These are phyloP conservation scores for Helicostylum pulchrum DNA, from an alignment of 192 early-diverging fungal species.

Conservation along the genomic window DNA sequence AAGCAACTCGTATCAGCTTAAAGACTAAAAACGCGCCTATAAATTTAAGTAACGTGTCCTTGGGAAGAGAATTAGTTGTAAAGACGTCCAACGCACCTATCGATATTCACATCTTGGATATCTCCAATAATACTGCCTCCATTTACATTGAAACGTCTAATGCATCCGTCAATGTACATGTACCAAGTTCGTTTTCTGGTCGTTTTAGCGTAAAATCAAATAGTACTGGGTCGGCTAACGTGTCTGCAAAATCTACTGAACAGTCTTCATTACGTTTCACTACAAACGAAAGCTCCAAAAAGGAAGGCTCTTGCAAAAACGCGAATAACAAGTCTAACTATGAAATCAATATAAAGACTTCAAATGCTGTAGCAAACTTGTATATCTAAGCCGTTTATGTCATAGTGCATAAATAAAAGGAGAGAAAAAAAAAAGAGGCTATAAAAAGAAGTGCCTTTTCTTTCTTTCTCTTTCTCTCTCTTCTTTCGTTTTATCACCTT, in stretches of 20 bases:
- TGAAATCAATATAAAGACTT: slow-evolving; percentile 5
- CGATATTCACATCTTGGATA: slow-evolving; percentile 11
- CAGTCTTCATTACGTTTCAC: neutral
- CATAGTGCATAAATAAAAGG: no score
- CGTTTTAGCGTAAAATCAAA: neutral
- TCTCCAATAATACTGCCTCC: neutral
- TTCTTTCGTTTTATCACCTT: neutral
- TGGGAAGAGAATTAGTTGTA: neutral
- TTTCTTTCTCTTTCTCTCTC: neutral
- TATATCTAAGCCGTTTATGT: neutral
- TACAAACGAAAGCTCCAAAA: neutral
- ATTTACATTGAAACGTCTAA: neutral
- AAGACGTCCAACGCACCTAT: slow-evolving; percentile 1
- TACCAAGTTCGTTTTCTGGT: slow-evolving; percentile 9
- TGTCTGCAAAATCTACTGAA: neutral
- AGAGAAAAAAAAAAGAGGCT: no score
- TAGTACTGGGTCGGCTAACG: neutral
- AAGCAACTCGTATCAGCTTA: neutral
- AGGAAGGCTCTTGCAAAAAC: slow-evolving; percentile 1
- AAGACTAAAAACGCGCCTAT: slow-evolving; percentile 6
- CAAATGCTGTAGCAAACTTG: slow-evolving; percentile 1
- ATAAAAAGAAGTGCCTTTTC: neutral
- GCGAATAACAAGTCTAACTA: neutral
- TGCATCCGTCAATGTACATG: neutral
- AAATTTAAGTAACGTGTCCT: neutral